Base-by-base conservation (phyloP, 495 filamentous ascomycete species). In the Pseudoneurospora amorphoporcata region DNA sequence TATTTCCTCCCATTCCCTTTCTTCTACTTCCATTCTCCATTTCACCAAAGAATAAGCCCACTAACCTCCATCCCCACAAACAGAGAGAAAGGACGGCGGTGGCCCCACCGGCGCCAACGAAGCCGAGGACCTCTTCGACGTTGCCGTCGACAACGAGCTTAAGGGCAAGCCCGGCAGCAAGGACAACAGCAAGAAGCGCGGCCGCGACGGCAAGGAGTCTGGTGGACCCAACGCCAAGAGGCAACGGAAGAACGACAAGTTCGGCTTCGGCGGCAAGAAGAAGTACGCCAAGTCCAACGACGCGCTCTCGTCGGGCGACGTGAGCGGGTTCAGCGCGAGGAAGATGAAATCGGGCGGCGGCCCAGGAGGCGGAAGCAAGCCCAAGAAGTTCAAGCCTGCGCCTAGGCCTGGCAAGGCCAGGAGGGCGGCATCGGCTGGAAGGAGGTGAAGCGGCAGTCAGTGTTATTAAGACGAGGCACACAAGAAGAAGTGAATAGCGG, bases 211-310 rank as follows among this genome's bases (percentile, higher is more conserved):
- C 69, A 74, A 79, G 70, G 73, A 74, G 12, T 81, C 80, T 41
- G 81, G 83, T 73, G 82, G 81, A 40, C 83, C 87, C 68, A 87
- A 86, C 76, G 58, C 77, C 61, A 98, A 98, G 85, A 90, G 95
- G 65, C 89, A 92, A 79, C 97, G 97, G 89, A 95, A 94, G 83
- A 90, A 99, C 81, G 85, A 90, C 73, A 97, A 96, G 83, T 98
- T 90, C 79, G 95, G 95, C 35, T 95, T 92, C 81, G 95, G 95
- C 71, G 95, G 95, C 72, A 97, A 96, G 88, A 98, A 98, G 88
- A 85, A 90, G 69, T 87, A 91, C 80, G 80, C 86, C 45, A 99
- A 99, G 88, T 96, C 93, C 73, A 91, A 92, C 70, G 94, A 97
- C 83, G 93, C 94, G 58, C 79, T 83, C 39, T 93, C 90, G 70